phyloP scores from a whole-genome alignment of 192 early-diverging fungal genomes.

The Pecoramyces ruminantium region DNA sequence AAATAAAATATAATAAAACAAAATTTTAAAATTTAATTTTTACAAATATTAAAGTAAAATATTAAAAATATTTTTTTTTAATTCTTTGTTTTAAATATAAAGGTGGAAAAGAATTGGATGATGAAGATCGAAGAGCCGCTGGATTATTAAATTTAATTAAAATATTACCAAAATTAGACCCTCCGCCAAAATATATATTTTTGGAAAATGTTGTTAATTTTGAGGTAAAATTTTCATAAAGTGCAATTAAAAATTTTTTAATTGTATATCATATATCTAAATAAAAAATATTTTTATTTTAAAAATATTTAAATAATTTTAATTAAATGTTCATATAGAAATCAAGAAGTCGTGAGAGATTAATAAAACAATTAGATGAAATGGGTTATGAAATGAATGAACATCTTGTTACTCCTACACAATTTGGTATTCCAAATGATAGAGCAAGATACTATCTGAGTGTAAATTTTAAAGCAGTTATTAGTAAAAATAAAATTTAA shows the following conservation, averaged over 20 bases:
- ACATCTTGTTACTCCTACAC: constrained; percentile 20
- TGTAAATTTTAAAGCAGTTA: neutral
- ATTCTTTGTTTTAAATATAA: constrained; percentile 37
- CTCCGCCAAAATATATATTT: constrained; percentile 20
- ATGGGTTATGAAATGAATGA: constrained; percentile 21
- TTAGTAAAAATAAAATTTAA: too few species aligned
- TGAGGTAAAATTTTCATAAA: constrained; percentile 14
- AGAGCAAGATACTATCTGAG: constrained; percentile 28
- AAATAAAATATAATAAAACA: too few species aligned
- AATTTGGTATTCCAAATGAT: constrained; percentile 35
- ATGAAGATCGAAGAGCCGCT: constrained; percentile 18
- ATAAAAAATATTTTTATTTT: too few species aligned
- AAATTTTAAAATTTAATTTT: too few species aligned
- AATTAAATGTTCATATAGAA: neutral
- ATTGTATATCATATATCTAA: too few species aligned
- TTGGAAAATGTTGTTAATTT: constrained; percentile 44
- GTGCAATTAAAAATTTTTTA: too few species aligned
- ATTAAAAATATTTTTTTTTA: too few species aligned
- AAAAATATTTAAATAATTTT: neutral
- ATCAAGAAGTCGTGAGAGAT: constrained; percentile 9
- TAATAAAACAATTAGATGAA: constrained; percentile 14
- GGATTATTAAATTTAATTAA: constrained; percentile 22
- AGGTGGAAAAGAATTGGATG: constrained; percentile 61
- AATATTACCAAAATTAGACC: constrained; percentile 12
- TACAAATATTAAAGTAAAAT: too few species aligned